A percentile compares a stretch with the other conserved stretches of the same genome.
These are phyloP conservation scores for Sclerotinia borealis DNA, from an alignment of 2,329 filamentous ascomycete genomes.

Conservation along the genomic window DNA sequence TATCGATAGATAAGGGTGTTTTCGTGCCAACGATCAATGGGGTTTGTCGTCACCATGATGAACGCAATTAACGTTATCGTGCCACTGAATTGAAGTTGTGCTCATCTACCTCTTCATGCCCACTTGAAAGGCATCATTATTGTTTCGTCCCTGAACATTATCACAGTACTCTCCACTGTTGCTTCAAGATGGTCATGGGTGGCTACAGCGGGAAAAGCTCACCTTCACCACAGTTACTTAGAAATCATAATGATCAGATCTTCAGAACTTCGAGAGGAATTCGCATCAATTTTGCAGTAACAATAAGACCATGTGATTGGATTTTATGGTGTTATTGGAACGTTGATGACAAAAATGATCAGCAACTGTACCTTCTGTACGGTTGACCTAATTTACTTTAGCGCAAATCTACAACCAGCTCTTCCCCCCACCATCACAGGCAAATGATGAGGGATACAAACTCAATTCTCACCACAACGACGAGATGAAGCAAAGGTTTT, in stretches of 20 bases:
- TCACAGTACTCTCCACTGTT: not conserved
- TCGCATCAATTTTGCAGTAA: too few species aligned
- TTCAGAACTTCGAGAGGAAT: not conserved
- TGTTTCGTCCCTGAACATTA: not conserved
- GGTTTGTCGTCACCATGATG: not conserved
- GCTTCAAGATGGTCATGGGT: not conserved
- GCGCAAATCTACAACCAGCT: not conserved
- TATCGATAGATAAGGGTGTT: not conserved
- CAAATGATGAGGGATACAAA: not conserved
- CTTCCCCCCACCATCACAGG: conserved; percentile 7
- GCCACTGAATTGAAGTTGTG: not conserved
- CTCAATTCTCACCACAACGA: not conserved
- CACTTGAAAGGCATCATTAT: not conserved
- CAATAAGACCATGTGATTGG: not conserved
- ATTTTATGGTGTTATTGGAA: not conserved
- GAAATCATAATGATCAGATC: not conserved
- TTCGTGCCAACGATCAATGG: not conserved
- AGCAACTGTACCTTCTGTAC: not conserved
- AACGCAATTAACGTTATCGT: not conserved
- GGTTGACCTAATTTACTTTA: not conserved
- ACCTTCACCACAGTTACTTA: not conserved
- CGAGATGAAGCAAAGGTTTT: conserved; percentile 72
- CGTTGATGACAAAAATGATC: not conserved
- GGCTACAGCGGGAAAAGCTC: not conserved
- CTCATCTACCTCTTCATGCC: not conserved